phyloP scores from a whole-genome alignment of 768 basidiomycete species.

The Xerocomus brunneocitrinus region DNA sequence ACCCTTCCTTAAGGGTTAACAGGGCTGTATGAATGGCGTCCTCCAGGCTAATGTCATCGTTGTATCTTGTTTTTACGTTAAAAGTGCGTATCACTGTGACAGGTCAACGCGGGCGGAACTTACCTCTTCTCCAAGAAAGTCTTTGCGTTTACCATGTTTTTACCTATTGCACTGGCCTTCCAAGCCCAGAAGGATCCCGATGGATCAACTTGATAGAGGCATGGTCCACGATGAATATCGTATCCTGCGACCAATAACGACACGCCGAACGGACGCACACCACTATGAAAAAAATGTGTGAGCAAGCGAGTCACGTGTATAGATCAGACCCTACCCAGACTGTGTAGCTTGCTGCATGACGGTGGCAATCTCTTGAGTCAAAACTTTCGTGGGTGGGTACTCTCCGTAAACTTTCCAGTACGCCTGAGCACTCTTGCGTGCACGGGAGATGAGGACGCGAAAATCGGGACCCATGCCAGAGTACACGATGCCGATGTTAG shows the following conservation, averaged over 20 bases:
- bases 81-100: constrained; percentile 14
- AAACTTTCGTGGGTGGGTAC: constrained; percentile 93
- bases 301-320: constrained; percentile 22
- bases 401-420: constrained; percentile 99
- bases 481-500: constrained; percentile 99
- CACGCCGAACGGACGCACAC: constrained; percentile 98
- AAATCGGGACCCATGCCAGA: constrained; percentile 99
- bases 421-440: constrained; percentile 95
- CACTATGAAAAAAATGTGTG: constrained; percentile 52
- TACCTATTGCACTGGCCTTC: constrained; percentile 99
- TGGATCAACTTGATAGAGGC: constrained; percentile 98
- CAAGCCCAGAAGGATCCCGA: constrained; percentile 99
- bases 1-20: constrained; percentile 96
- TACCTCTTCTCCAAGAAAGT: constrained; percentile 99
- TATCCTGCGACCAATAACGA: constrained; percentile 96
- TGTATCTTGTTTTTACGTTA: constrained; percentile 74
- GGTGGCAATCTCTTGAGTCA: constrained; percentile 96
- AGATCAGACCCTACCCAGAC: constrained; percentile 67
- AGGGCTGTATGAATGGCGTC: constrained; percentile 99
- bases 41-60: constrained; percentile 97
- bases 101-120: constrained; percentile 31
- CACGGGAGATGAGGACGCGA: constrained; percentile 87
- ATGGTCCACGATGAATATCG: constrained; percentile 91
- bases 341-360: constrained; percentile 99
- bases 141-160: constrained; percentile 99